These are phyloP conservation scores for Ceratocystis ficicola DNA, from an alignment of 2,329 filamentous ascomycete species.

Conservation along the genomic window DNA sequence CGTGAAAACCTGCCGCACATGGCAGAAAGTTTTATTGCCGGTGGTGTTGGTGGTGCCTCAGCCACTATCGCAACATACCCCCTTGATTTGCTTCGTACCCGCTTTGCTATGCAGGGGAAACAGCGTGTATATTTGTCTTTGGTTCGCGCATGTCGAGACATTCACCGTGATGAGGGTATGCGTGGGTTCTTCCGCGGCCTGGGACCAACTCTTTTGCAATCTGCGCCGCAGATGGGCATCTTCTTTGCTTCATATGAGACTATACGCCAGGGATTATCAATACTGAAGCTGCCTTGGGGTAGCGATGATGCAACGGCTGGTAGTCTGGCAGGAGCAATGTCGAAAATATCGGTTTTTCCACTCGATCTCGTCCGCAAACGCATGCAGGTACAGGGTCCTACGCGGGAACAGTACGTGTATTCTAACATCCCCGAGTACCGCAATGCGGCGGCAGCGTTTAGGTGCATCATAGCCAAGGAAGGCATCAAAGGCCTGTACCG, in stretches of 20 bases:
- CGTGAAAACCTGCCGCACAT: constrained; percentile 44
- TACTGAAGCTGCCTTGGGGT: constrained; percentile 52
- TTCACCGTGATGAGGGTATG: constrained; percentile 60
- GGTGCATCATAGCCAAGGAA: constrained; percentile 56
- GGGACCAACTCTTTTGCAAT: constrained; percentile 68
- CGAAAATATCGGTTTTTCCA: constrained; percentile 86
- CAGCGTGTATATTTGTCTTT: constrained; percentile 67
- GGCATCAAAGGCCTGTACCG: constrained; percentile 73
- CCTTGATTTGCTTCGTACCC: constrained; percentile 79
- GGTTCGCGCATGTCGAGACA: constrained; percentile 55
- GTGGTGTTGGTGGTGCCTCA: constrained; percentile 67
- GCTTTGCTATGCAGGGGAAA: constrained; percentile 89
- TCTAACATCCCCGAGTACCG: constrained; percentile 77
- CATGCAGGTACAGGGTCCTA: constrained; percentile 90
- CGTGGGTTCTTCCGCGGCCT: constrained; percentile 81
- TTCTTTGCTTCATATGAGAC: constrained; percentile 88
- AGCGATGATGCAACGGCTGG: constrained; percentile 76
- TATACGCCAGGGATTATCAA: constrained; percentile 48
- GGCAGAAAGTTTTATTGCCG: constrained; percentile 70
- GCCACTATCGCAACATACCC: constrained; percentile 83
- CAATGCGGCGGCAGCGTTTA: constrained; percentile 53
- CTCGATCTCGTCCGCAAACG: constrained; percentile 86
- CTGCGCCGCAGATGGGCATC: constrained; percentile 91
- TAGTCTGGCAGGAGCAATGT: constrained; percentile 61
- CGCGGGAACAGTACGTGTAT: constrained; percentile 63